Conservation (phyloP, 176 grass and related monocot genomes). For the Olyra latifolia region DNA sequence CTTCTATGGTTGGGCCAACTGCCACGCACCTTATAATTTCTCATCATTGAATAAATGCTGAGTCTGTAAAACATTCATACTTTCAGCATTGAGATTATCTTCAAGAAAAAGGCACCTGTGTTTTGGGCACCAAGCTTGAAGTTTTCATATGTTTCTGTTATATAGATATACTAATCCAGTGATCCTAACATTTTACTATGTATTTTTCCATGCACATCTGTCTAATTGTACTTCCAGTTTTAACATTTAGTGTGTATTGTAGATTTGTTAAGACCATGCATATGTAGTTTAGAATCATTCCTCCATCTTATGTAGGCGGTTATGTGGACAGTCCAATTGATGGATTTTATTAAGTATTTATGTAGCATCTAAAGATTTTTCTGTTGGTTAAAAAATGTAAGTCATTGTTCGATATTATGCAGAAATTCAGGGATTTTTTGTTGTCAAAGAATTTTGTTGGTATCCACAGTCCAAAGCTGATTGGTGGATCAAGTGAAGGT, state of each 20-base stretch:
- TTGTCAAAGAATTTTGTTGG: constrained; percentile 74
- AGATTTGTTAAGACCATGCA: not conserved
- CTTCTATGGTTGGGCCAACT: not conserved
- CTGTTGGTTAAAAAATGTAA: not conserved
- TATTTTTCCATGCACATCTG: not conserved
- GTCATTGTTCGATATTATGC: not conserved
- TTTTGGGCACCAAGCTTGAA: not conserved
- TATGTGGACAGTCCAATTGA: not conserved
- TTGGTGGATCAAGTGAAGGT: constrained; percentile 85
- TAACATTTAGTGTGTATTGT: not conserved
- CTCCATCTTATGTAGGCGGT: not conserved
- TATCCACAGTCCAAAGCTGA: constrained; percentile 79
- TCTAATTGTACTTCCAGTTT: not conserved
- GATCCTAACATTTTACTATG: not conserved
- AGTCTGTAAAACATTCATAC: not conserved
- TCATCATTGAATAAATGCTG: not conserved
- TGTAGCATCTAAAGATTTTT: not conserved
- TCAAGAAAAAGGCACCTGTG: not conserved
- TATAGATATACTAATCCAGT: not conserved
- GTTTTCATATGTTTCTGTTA: not conserved
- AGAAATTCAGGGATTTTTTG: constrained; percentile 76
- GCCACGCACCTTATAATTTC: not conserved
- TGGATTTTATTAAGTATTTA: not conserved
- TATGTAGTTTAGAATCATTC: not conserved
- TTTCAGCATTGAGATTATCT: not conserved